Conservation (phyloP, 1,284 basidiomycete genomes). For the Ustilago lituana region DNA sequence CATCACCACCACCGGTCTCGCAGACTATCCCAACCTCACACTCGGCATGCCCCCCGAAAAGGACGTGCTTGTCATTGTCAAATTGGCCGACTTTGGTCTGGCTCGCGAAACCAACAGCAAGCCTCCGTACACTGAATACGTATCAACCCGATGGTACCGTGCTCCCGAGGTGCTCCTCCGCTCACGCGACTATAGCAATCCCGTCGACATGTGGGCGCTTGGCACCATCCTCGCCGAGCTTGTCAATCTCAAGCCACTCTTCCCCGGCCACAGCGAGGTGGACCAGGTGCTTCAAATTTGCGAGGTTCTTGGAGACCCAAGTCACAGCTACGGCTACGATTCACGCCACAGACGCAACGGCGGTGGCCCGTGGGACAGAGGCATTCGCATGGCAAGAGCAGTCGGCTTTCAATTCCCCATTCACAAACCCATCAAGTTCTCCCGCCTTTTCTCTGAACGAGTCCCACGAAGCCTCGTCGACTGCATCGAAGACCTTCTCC, state of each 20-base stretch:
- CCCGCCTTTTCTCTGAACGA: conserved; percentile 79
- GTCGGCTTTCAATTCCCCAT: conserved; percentile 92
- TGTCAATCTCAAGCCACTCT: conserved; percentile 91
- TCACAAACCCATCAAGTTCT: conserved; percentile 79
- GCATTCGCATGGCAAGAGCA: conserved; percentile 83
- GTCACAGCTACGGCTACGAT: conserved; percentile 82
- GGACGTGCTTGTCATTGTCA: conserved; percentile 96
- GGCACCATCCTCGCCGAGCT: conserved; percentile 98
- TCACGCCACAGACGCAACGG: conserved; percentile 77
- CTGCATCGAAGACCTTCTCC: conserved; percentile 89
- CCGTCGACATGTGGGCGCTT: conserved; percentile 99
- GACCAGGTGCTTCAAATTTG: conserved; percentile 93
- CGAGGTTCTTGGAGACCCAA: conserved; percentile 91
- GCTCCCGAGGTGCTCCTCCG: conserved; percentile 95
- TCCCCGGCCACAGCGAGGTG: conserved; percentile 94
- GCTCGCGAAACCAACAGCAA: conserved; percentile 87
- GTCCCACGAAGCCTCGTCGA: conserved; percentile 85
- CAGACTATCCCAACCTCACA: conserved; percentile 78
- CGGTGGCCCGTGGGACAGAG: conserved; percentile 86
- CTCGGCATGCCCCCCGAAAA: conserved; percentile 72
- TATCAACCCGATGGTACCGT: conserved; percentile 98
- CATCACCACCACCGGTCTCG: conserved; percentile 96
- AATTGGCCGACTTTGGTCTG: conserved; percentile 97
- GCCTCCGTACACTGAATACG: conserved; percentile 98
- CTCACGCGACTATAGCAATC: conserved; percentile 90